These are phyloP conservation scores for Hypoxylon perforatum DNA, from an alignment of 495 filamentous ascomycete species.

Conservation along the genomic window DNA sequence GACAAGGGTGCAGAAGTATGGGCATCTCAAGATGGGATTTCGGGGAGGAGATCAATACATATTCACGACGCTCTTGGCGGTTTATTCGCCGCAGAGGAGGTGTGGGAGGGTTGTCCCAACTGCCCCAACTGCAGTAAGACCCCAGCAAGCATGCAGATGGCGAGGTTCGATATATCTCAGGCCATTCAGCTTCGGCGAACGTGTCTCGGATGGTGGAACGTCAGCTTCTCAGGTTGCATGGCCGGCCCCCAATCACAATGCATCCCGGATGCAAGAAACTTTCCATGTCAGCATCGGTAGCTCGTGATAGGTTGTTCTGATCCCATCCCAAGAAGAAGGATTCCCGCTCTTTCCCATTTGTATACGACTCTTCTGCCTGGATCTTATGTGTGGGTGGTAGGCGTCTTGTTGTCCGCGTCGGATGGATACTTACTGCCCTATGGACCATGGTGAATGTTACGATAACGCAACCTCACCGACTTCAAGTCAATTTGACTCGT, in stretches of 20 bases:
- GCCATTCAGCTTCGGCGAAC: slow-evolving; percentile 31
- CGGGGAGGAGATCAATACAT: slow-evolving; percentile 28
- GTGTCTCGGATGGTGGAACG: slow-evolving; percentile 33
- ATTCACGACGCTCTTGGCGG: slow-evolving; percentile 13
- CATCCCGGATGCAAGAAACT: slow-evolving; percentile 9
- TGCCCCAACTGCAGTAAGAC: slow-evolving; percentile 14
- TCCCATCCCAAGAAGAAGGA: slow-evolving; percentile 17
- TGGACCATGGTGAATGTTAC: background rate
- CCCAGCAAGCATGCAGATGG: slow-evolving; percentile 26
- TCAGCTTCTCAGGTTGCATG: slow-evolving; percentile 28
- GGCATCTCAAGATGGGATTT: slow-evolving; percentile 34
- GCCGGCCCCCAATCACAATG: slow-evolving; percentile 30
- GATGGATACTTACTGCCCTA: slow-evolving; percentile 16
- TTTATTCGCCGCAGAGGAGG: slow-evolving; percentile 18
- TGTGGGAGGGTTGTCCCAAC: slow-evolving; percentile 17
- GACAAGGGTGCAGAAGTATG: slow-evolving; percentile 30
- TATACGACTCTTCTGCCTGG: slow-evolving; percentile 22
- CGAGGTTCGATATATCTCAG: slow-evolving; percentile 3
- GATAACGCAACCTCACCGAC: slow-evolving; percentile 14
- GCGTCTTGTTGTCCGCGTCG: slow-evolving; percentile 14
- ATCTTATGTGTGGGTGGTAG: slow-evolving; percentile 6
- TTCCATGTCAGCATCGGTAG: slow-evolving; percentile 13
- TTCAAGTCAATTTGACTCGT: background rate
- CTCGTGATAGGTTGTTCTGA: slow-evolving; percentile 20
- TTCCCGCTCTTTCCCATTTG: slow-evolving; percentile 30